Evolutionary conservation across 352 stramenopile genomes (phyloP).

Genomic region (Globisporangium spiculum): DNA sequence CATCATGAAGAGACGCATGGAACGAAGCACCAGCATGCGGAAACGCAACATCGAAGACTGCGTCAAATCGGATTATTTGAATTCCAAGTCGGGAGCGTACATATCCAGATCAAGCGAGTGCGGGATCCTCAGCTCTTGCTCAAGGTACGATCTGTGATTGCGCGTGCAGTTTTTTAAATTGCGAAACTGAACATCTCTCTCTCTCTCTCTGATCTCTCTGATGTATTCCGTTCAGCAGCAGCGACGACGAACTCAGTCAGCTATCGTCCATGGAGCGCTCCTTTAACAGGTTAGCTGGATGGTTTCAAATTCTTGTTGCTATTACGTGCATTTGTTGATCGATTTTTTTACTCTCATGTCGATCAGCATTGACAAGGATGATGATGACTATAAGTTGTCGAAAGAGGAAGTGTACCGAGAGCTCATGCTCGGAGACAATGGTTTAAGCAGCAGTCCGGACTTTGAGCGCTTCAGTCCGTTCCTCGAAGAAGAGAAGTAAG

Average conservation of each 20-base stretch:
- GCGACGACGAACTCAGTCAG: slow-evolving; percentile 77
- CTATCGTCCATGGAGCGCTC: slow-evolving; percentile 65
- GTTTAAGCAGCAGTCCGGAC: slow-evolving; percentile 67
- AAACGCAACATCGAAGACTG: slow-evolving; percentile 70
- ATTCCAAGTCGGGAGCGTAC: slow-evolving; percentile 32
- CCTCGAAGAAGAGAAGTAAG: slow-evolving; percentile 61
- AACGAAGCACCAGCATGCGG: slow-evolving; percentile 49
- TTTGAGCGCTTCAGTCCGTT: slow-evolving; percentile 66
- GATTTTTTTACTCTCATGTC: not conserved
- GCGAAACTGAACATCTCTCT: not conserved
- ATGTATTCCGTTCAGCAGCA: slow-evolving; percentile 38
- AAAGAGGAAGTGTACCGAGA: slow-evolving; percentile 69
- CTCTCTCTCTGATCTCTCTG: not conserved
- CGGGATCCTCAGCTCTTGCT: slow-evolving; percentile 40
- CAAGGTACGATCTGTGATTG: slow-evolving; percentile 29
- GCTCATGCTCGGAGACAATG: slow-evolving; percentile 50
- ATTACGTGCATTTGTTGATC: not conserved
- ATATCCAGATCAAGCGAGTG: slow-evolving; percentile 43
- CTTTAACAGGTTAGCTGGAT: slow-evolving; percentile 41
- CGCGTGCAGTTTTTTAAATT: not conserved
- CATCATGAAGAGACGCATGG: slow-evolving; percentile 54
- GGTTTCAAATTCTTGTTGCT: not conserved
- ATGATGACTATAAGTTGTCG: slow-evolving; percentile 50
- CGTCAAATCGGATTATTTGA: slow-evolving; percentile 30
- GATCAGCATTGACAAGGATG: slow-evolving; percentile 36